Conservation (phyloP, 2,329 filamentous ascomycete species). For the Fusarium sambucinum region DNA sequence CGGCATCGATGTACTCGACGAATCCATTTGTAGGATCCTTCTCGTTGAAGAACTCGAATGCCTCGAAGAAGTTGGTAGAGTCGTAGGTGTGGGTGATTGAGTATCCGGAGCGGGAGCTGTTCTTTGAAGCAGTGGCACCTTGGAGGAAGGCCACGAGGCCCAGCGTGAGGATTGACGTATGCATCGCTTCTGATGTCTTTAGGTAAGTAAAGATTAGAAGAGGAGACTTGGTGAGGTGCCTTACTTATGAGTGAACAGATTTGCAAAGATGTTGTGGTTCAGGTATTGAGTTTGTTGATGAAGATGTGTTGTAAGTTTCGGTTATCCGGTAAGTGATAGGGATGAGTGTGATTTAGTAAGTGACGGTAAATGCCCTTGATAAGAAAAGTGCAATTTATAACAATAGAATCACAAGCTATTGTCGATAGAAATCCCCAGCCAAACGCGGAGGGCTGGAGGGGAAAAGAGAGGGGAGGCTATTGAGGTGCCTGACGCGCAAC, state of each 20-base stretch:
- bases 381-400: constrained; percentile 20
- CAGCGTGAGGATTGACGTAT: constrained; percentile 44
- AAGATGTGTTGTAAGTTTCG: constrained; percentile 15
- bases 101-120: constrained; percentile 54
- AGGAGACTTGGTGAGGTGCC: background rate
- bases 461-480: constrained; percentile 21
- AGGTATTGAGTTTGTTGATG: constrained; percentile 10
- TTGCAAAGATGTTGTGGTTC: background rate
- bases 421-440: constrained; percentile 31
- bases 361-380: background rate
- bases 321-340: background rate
- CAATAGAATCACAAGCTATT: constrained; percentile 34
- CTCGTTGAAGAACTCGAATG: constrained; percentile 67
- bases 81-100: constrained; percentile 62
- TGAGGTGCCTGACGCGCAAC: constrained; percentile 9
- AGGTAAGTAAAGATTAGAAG: constrained; percentile 8
- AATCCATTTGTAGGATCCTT: constrained; percentile 80
- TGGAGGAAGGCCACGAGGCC: constrained; percentile 50
- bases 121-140: constrained; percentile 37
- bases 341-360: background rate
- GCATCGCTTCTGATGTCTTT: constrained; percentile 41
- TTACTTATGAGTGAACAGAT: background rate
- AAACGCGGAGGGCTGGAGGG: constrained; percentile 30
- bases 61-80: constrained; percentile 66
- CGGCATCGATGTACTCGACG: constrained; percentile 74